phyloP scores from a whole-genome alignment of 345 rosid species.

The Gossypioides kirkii region DNA sequence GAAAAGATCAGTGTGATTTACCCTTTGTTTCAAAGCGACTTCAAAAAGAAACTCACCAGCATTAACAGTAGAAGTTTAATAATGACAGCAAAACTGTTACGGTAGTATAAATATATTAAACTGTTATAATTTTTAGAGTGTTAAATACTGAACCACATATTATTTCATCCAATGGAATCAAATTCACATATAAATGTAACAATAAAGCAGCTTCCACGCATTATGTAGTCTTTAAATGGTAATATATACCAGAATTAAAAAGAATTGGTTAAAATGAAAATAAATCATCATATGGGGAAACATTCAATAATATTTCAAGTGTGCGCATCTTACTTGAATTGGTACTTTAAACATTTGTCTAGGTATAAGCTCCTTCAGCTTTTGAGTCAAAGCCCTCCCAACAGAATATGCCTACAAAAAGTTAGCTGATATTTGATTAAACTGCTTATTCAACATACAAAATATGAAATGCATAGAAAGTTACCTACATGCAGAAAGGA shows the following conservation, averaged over 20 bases:
- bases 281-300: neutral
- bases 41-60: neutral
- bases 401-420: constrained; percentile 78
- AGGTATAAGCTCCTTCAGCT: constrained; percentile 96
- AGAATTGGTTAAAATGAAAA: neutral
- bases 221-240: neutral
- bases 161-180: neutral
- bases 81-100: neutral
- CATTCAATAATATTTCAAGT: neutral
- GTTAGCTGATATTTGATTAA: constrained; percentile 13
- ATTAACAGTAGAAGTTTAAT: neutral
- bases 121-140: neutral
- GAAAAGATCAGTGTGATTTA: neutral
- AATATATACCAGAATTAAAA: neutral
- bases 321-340: constrained; percentile 58
- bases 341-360: constrained; percentile 98
- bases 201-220: constrained; percentile 1
- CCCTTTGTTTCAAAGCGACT: neutral
- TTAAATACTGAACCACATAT: neutral
- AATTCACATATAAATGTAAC: neutral
- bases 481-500: neutral
- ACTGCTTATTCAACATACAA: neutral
- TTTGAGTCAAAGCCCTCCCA: constrained; percentile 95
- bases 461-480: neutral
- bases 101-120: neutral